phyloP scores from a whole-genome alignment of 1,284 basidiomycete species.

The Ceratobasidium sp. region DNA sequence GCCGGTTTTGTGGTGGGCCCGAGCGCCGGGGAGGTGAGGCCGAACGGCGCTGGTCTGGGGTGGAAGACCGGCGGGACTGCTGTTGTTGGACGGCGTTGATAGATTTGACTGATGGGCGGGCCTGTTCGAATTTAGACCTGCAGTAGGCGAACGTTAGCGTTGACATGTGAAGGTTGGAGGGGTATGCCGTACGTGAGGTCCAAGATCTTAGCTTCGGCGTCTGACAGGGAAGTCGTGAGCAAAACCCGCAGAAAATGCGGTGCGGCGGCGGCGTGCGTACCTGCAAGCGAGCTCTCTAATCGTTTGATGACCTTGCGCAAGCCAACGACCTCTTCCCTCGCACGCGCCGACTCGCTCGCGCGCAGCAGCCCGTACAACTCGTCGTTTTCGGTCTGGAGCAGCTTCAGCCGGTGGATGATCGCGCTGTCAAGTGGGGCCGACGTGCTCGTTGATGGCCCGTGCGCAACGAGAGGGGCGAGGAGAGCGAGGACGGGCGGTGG shows the following conservation, averaged over 20 bases:
- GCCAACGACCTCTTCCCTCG: constrained; percentile 82
- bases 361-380: constrained; percentile 79
- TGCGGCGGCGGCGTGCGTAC: constrained; percentile 60
- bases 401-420: constrained; percentile 69
- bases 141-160: background rate
- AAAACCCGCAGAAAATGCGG: background rate
- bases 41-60: constrained; percentile 38
- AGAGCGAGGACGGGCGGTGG: constrained; percentile 75
- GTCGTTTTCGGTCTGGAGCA: constrained; percentile 84
- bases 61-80: constrained; percentile 26
- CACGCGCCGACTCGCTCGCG: constrained; percentile 73
- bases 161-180: background rate
- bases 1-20: constrained; percentile 4
- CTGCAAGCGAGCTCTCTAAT: constrained; percentile 77
- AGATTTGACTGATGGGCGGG: constrained; percentile 31
- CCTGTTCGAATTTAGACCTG: constrained; percentile 31
- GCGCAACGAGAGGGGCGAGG: constrained; percentile 72
- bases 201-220: constrained; percentile 35
- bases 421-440: constrained; percentile 23
- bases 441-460: constrained; percentile 51
- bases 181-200: constrained; percentile 26
- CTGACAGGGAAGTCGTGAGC: constrained; percentile 8
- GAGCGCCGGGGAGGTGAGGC: constrained; percentile 33
- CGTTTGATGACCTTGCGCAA: constrained; percentile 73
- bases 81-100: constrained; percentile 39